Evolutionary conservation across 768 basidiomycete genomes (phyloP), one percentile per base, ranked within the genome.

Genomic region (Cyclocybe cylindracea): DNA sequence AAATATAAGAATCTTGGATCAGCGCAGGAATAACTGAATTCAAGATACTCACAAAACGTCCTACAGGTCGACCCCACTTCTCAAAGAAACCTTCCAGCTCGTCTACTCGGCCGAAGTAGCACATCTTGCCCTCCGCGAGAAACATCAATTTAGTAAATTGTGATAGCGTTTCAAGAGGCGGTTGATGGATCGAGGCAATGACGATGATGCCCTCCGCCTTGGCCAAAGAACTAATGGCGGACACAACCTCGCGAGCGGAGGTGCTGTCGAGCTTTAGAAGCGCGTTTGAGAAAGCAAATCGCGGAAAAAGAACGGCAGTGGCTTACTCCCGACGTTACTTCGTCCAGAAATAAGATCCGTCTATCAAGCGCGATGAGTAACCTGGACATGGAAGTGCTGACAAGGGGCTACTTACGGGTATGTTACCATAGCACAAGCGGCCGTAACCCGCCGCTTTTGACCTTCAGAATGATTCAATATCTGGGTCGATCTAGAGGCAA

Each of bases 151-250:
- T 71, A 43, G 82, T 82, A 61, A 89, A 88, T 39, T 83, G 76
- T 0, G 76, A 60, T 44, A 86, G 78, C 0, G 84, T 84, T 50
- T 82, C 82, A 18, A 78, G 77, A 16, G 79, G 76, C 0, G 86
- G 86, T 51, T 88, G 86, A 56, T 89, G 87, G 46, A 89, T 84
- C 4, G 83, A 83, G 13, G 82, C 79, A 41, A 88, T 75, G 32
- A 86, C 75, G 33, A 84, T 78, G 45, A 83, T 80, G 18, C 74
- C 73, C 53, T 78, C 75, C 5, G 73, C 67, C 24, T 69, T 58
- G 0, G 82, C 77, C 8, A 84, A 64, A 11, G 67, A 65, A 13
- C 71, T 70, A 31, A 81, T 75, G 38, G 79, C 67, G 5, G 70
- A 60, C 58, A 78, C 67, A 5, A 78, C 77, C 50, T 74, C 72